A percentile compares a stretch with the other conserved stretches of the same genome.
Evolutionary conservation across 2,329 filamentous ascomycete species (phyloP).

Genomic region (Xylariaceae sp.): DNA sequence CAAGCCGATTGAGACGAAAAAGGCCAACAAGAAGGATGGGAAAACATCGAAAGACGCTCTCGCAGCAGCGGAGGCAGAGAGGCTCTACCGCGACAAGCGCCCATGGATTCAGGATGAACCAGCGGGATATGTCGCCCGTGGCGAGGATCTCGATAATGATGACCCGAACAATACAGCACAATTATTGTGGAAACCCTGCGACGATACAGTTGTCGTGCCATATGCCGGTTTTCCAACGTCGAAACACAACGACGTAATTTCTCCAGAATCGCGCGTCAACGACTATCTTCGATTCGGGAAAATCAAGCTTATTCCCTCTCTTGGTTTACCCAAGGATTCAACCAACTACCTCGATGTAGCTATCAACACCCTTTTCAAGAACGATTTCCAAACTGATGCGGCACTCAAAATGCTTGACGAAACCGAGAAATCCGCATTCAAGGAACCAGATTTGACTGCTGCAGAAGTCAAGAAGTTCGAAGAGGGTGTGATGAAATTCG

Average conservation of each 20-base stretch:
- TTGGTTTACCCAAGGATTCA: constrained; percentile 69
- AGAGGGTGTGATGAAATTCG: constrained; percentile 82
- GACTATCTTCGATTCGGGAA: constrained; percentile 71
- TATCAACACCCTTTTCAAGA: constrained; percentile 65
- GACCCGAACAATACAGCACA: constrained; percentile 72
- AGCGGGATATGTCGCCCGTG: constrained; percentile 75
- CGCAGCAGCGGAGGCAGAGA: constrained; percentile 77
- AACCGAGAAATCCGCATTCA: constrained; percentile 67
- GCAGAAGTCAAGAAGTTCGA: constrained; percentile 87
- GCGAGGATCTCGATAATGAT: constrained; percentile 68
- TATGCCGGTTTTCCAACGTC: constrained; percentile 15
- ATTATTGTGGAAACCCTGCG: constrained; percentile 73
- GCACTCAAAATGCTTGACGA: constrained; percentile 67
- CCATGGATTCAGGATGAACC: constrained; percentile 95
- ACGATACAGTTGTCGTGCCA: constrained; percentile 28
- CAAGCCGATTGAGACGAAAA: constrained; percentile 82
- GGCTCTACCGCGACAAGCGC: constrained; percentile 70
- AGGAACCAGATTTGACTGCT: constrained; percentile 75
- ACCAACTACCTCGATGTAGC: constrained; percentile 89
- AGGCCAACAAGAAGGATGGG: constrained; percentile 70
- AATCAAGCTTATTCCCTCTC: constrained; percentile 51
- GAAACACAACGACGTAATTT: constrained; percentile 40
- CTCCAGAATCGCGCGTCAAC: constrained; percentile 58
- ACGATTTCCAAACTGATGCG: constrained; percentile 65
- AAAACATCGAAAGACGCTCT: constrained; percentile 77